Conservation (phyloP, 306 rosid species). For the Cicer bijugum region DNA sequence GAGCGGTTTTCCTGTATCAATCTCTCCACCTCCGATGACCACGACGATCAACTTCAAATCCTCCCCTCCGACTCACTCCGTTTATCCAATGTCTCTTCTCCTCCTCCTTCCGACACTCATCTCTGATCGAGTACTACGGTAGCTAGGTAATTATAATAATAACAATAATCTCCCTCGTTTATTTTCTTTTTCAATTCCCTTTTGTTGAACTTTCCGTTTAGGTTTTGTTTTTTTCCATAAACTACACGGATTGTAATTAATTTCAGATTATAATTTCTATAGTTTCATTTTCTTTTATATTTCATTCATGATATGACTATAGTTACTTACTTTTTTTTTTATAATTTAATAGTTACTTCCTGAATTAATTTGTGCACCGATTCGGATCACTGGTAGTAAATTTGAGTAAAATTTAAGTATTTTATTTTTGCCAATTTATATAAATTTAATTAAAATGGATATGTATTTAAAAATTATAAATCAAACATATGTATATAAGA, state of each 20-base stretch:
- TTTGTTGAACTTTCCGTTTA: background rate
- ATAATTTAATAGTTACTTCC: too few species aligned
- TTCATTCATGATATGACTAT: too few species aligned
- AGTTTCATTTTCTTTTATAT: too few species aligned
- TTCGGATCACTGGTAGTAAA: too few species aligned
- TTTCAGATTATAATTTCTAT: background rate
- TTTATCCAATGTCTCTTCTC: conserved; percentile 41
- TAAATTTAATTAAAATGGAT: too few species aligned
- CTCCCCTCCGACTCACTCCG: conserved; percentile 36
- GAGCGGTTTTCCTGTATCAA: conserved; percentile 72
- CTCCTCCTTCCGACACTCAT: conserved; percentile 49
- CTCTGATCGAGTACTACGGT: conserved; percentile 32
- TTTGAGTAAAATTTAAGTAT: too few species aligned
- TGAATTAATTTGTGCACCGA: too few species aligned
- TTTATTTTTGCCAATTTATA: too few species aligned
- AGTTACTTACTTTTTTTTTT: too few species aligned
- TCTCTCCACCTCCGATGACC: conserved; percentile 60
- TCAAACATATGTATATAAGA: too few species aligned
- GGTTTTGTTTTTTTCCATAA: background rate
- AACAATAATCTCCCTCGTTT: background rate
- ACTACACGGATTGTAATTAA: background rate
- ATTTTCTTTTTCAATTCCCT: background rate
- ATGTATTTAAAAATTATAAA: too few species aligned
- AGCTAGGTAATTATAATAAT: background rate
- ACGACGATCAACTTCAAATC: conserved; percentile 36